A percentile compares a stretch with the other conserved stretches of the same genome.
These are phyloP conservation scores for Gardenia jasminoides DNA, from an alignment of 257 asterid genomes.

Conservation along the genomic window DNA sequence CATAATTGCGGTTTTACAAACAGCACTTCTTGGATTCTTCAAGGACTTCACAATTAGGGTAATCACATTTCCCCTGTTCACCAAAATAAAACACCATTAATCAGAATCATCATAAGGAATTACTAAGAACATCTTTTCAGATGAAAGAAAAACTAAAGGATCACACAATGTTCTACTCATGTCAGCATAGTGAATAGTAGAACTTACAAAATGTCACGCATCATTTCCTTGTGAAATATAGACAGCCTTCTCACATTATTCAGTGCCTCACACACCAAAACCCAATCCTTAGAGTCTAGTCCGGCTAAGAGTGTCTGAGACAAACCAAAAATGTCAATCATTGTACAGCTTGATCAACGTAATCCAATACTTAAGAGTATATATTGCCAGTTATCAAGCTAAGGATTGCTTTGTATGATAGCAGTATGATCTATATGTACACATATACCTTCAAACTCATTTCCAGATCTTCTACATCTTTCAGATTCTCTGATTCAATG, in stretches of 20 bases:
- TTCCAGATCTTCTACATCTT: constrained; percentile 68
- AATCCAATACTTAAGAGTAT: not conserved
- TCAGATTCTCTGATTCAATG: constrained; percentile 70
- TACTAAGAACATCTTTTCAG: constrained; percentile 3
- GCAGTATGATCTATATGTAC: not conserved
- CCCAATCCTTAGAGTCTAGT: constrained; percentile 85
- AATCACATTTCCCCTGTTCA: constrained; percentile 58
- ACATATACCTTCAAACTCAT: constrained; percentile 50
- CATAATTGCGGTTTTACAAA: constrained; percentile 92
- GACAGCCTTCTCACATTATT: constrained; percentile 70
- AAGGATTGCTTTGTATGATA: not conserved
- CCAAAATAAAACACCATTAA: constrained; percentile 22
- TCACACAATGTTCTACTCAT: constrained; percentile 12
- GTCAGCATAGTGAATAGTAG: constrained; percentile 10
- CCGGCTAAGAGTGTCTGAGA: constrained; percentile 63
- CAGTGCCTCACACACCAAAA: constrained; percentile 77
- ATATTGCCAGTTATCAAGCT: not conserved
- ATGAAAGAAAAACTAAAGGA: constrained; percentile 19
- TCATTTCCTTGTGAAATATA: constrained; percentile 72
- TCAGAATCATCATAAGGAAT: constrained; percentile 1
- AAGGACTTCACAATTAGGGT: constrained; percentile 68
- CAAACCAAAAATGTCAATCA: constrained; percentile 3
- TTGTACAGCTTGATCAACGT: not conserved
- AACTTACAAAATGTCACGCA: constrained; percentile 70
- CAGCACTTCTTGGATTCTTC: constrained; percentile 94